Evolutionary conservation across 2,329 filamentous ascomycete species (phyloP).

Genomic region (Hypomyces perniciosus): DNA sequence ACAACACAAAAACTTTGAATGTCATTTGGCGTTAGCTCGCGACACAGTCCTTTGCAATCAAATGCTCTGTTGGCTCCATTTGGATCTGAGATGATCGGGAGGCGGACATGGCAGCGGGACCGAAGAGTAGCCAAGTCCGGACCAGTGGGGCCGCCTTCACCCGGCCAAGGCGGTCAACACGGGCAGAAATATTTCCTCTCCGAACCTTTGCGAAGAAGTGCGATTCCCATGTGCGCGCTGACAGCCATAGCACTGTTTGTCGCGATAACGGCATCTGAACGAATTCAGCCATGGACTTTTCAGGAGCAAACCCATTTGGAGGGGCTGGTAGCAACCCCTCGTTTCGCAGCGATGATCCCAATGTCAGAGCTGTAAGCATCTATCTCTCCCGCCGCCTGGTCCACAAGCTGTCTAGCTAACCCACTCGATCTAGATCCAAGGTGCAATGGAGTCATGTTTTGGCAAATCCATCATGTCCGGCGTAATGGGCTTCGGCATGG

Average conservation of each 20-base stretch:
- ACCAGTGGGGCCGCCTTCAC: slow-evolving; percentile 18
- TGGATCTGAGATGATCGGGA: no score
- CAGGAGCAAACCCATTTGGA: slow-evolving; percentile 24
- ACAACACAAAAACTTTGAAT: no score
- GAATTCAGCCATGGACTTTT: slow-evolving; percentile 33
- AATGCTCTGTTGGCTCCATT: no score
- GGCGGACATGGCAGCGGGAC: neutral
- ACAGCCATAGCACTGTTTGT: neutral
- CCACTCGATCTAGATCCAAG: slow-evolving; percentile 57
- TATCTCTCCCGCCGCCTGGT: neutral
- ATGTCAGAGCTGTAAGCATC: slow-evolving; percentile 42
- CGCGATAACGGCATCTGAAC: neutral
- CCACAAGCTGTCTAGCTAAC: slow-evolving; percentile 4
- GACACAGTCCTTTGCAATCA: no score
- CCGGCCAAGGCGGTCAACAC: slow-evolving; percentile 26
- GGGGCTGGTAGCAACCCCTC: slow-evolving; percentile 20
- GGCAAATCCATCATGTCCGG: slow-evolving; percentile 86
- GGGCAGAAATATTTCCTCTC: slow-evolving; percentile 35
- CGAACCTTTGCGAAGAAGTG: neutral
- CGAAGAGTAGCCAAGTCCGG: slow-evolving; percentile 14
- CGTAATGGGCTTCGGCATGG: slow-evolving; percentile 89
- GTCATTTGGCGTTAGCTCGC: no score
- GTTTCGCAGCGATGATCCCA: slow-evolving; percentile 41
- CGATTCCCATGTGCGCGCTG: neutral
- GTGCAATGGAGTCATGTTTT: slow-evolving; percentile 85